Evolutionary conservation across 352 stramenopile species (phyloP), one percentile per base, ranked within the genome.

Genomic region (Globisporangium viniferum): DNA sequence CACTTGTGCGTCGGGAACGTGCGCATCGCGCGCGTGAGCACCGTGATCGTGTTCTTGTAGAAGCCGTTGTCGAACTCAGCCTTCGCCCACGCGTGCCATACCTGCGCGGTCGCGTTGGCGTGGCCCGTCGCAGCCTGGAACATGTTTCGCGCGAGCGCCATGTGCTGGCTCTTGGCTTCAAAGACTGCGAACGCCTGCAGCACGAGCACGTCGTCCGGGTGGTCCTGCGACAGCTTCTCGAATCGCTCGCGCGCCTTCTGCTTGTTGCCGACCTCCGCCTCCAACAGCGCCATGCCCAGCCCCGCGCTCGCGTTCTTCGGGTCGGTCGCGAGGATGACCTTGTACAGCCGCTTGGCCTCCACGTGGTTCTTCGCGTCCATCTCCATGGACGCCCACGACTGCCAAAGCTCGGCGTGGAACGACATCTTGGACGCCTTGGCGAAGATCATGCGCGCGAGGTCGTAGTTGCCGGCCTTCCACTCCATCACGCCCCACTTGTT

Each of bases 401-500:
- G 89, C 84, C 84, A 96, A 5, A 96, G 62, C 64, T 92, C 81
- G 6, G 60, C 41, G 66, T 92, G 71, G 69, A 93, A 96, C 49
- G 76, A 87, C 57, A 92, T 79, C 65, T 86, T 88, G 49, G 83
- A 76, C 15, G 85, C 85, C 66, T 94, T 94, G 58, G 72, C 72
- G 68, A 94, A 96, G 68, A 96, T 94, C 84, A 94, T 94, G 49
- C 88, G 73, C 61, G 88, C 86, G 51, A 96, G 78, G 68, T 86
- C 83, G 68, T 85, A 83, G 68, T 96, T 96, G 0, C 82, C 85
- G 4, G 83, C 87, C 56, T 93, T 92, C 88, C 88, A 96, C 72
- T 96, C 88, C 88, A 96, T 96, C 53, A 89, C 86, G 55, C 78
- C 88, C 88, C 88, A 96, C 69, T 96, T 96, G 78, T 96, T 96